Conservation (phyloP, 2,329 filamentous ascomycete species). For the Fusarium sp. region DNA sequence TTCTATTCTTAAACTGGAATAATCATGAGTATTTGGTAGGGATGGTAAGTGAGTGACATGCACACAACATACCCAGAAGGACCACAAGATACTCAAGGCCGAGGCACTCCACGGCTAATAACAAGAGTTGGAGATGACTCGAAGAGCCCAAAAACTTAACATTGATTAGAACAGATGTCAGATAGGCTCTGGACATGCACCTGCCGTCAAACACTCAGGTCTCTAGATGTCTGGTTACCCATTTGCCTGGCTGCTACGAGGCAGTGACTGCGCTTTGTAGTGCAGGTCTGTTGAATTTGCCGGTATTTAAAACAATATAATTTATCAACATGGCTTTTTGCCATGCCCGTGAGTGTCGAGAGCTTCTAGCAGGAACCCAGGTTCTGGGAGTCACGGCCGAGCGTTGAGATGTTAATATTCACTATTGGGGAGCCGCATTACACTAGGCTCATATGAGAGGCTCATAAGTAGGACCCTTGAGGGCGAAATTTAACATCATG, state of each 20-base stretch:
- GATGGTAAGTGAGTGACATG: too few species aligned
- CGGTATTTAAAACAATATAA: background rate
- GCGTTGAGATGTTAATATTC: background rate
- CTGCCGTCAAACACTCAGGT: background rate
- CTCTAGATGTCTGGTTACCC: background rate
- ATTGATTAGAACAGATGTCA: too few species aligned
- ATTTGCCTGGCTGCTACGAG: background rate
- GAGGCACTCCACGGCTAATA: too few species aligned
- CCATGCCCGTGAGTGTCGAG: background rate
- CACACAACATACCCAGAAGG: background rate
- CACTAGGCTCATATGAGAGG: background rate
- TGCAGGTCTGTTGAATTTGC: too few species aligned
- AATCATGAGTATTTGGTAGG: background rate
- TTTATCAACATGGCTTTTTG: accelerated
- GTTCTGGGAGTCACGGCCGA: too few species aligned
- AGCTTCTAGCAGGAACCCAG: background rate
- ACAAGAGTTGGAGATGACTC: too few species aligned
- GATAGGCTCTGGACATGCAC: background rate
- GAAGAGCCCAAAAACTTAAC: too few species aligned
- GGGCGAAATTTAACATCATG: too few species aligned
- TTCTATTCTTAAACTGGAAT: background rate
- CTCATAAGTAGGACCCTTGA: background rate
- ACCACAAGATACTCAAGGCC: too few species aligned
- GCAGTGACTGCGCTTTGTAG: background rate
- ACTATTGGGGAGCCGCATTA: background rate